Base-by-base conservation (phyloP, 148 eudicot genomes). In the Camellia lanceoleosa region DNA sequence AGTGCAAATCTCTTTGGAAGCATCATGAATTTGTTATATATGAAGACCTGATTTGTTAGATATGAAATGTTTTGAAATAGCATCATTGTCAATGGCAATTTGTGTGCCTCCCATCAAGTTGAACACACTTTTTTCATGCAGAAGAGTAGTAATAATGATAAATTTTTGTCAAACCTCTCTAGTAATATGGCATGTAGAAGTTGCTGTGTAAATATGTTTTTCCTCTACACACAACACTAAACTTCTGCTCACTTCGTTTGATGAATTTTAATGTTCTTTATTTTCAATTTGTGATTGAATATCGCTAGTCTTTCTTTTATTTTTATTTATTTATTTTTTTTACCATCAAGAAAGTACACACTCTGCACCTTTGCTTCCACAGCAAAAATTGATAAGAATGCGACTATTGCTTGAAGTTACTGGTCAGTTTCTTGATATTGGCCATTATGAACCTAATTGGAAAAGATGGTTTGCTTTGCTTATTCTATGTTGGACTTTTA, bases 171-270 rank as follows among this genome's bases (percentile, higher is more conserved):
- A 30, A 30, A 30, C 38, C 38, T 1, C 38, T 30, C 16, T 62
- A 42, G 41, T 18, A 74, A 56, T 8, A 56, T 55, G 5, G 10
- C 5, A 16, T 47, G 38, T 58, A 7, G 65, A 59, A 58, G 56
- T 71, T 75, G 54, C 42, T 42, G 1, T 10, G 15, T 75, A 4
- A n/a, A 42, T 56, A 10, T 75, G 78, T 42, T 75, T 59, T 13
- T 43, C 23, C 54, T 30, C 38, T 44, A 19, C 16, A 13, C 46
- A 4, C 15, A 42, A 59, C 15, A 9, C 38, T 59, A 6, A 44
- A 59, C 78, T 51, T 71, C 58, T 9, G 66, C 41, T 8, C 67
- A 16, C 52, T 18, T 72, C 49, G 66, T 14, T 75, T 56, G 77
- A 43, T 74, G 64, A 16, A 74, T 30, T 12, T 14, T 30, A 38